These are phyloP conservation scores for Verticillium dahliae DNA, from an alignment of 2,329 filamentous ascomycete species.

Conservation along the genomic window DNA sequence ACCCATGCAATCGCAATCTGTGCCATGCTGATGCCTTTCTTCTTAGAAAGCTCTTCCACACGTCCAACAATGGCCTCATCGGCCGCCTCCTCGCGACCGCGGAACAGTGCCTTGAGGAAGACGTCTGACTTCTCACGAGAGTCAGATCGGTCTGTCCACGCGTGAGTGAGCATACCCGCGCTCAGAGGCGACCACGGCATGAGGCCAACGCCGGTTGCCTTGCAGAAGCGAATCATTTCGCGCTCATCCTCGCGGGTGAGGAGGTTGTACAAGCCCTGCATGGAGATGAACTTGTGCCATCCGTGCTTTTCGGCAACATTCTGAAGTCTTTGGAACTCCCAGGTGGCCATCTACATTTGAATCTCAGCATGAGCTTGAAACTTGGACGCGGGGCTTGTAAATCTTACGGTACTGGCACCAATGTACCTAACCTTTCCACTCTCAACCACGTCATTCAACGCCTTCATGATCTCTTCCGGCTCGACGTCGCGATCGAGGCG, in stretches of 20 bases:
- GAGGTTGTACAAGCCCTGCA: constrained; percentile 51
- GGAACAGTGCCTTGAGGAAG: constrained; percentile 6
- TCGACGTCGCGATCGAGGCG: constrained; percentile 46
- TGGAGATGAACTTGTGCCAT: constrained; percentile 51
- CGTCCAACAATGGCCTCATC: constrained; percentile 7
- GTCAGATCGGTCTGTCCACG: constrained; percentile 1
- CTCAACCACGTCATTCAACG: constrained; percentile 51
- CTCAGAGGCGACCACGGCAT: constrained; percentile 10
- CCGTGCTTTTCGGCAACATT: constrained; percentile 43
- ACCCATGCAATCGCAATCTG: constrained; percentile 8
- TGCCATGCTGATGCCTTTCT: constrained; percentile 9
- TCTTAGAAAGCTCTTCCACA: constrained; percentile 7
- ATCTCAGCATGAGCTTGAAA: too few relatives aligned
- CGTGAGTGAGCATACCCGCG: constrained; percentile 4
- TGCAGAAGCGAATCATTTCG: constrained; percentile 35
- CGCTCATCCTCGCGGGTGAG: constrained; percentile 52
- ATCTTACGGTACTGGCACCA: constrained; percentile 7
- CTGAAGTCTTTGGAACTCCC: constrained; percentile 30
- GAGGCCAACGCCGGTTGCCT: constrained; percentile 30
- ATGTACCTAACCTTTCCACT: constrained; percentile 41
- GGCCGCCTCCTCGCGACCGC: background rate
- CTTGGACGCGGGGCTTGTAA: too few relatives aligned
- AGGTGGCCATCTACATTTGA: constrained; percentile 5
- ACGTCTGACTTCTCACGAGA: constrained; percentile 1
- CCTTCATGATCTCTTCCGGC: constrained; percentile 54